Evolutionary conservation across 768 basidiomycete genomes (phyloP).

Genomic region (Candolleomyces aberdarensis): DNA sequence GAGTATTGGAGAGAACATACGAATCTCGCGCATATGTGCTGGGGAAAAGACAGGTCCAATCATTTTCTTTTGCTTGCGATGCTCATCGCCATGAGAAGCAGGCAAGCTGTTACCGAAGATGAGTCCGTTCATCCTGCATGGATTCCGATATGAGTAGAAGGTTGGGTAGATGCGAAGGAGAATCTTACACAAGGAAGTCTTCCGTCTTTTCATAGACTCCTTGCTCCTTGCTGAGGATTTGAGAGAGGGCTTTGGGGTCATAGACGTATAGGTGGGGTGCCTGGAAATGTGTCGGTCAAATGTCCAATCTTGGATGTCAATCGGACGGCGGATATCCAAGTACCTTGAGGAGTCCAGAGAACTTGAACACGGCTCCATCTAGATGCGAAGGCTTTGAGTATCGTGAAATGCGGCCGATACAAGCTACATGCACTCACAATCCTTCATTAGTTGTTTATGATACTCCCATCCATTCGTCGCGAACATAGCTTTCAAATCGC

Average conservation of each 20-base stretch:
- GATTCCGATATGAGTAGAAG: neutral
- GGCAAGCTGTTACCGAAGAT: constrained; percentile 1
- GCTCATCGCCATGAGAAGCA: constrained; percentile 33
- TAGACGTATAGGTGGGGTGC: constrained; percentile 15
- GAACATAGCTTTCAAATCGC: constrained; percentile 35
- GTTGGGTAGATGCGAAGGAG: neutral
- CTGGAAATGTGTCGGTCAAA: constrained; percentile 7
- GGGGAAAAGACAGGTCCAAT: constrained; percentile 34
- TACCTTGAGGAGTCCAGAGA: constrained; percentile 28
- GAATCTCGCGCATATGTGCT: constrained; percentile 33
- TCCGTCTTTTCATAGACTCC: constrained; percentile 17
- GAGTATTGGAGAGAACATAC: constrained; percentile 14
- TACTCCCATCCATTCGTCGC: constrained; percentile 33
- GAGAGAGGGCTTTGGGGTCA: constrained; percentile 42
- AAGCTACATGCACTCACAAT: constrained; percentile 20
- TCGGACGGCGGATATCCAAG: constrained; percentile 19
- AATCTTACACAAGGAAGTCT: neutral
- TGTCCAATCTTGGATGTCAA: constrained; percentile 6
- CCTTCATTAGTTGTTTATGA: constrained; percentile 28
- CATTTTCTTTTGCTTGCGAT: constrained; percentile 35
- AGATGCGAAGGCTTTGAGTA: neutral
- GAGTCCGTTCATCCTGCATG: neutral
- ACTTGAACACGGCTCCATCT: constrained; percentile 23
- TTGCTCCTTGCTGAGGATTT: constrained; percentile 37
- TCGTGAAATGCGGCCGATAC: neutral